Evolutionary conservation across 1,284 basidiomycete species (phyloP).

Genomic region (Omphalotus olearius): DNA sequence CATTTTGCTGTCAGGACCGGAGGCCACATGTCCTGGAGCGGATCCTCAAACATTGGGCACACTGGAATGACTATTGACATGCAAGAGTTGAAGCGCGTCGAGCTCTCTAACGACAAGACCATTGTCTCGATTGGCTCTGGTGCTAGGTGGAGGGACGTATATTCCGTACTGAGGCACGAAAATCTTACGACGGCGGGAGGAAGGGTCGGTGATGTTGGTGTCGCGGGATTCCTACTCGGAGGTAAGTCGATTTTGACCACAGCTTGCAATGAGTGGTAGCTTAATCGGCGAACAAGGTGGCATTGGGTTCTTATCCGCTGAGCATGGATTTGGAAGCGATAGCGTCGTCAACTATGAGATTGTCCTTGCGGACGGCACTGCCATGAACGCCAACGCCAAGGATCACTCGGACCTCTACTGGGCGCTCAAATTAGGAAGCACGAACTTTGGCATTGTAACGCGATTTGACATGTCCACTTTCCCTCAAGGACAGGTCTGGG

Average conservation of each 20-base stretch:
- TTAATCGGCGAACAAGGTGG: conserved; percentile 15
- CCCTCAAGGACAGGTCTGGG: conserved; percentile 19
- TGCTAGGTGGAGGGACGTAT: conserved; percentile 17
- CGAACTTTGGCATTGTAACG: conserved; percentile 22
- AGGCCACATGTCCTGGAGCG: conserved; percentile 17
- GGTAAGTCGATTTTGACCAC: conserved; percentile 17
- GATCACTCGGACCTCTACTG: conserved; percentile 18
- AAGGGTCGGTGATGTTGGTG: conserved; percentile 30
- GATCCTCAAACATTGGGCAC: conserved; percentile 17
- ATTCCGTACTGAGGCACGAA: conserved; percentile 13
- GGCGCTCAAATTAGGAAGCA: conserved; percentile 21
- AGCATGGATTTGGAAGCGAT: conserved; percentile 21
- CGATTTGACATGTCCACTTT: conserved; percentile 21
- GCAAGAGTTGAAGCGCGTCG: conserved; percentile 6
- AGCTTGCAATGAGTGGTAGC: background rate
- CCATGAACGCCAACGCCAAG: conserved; percentile 17
- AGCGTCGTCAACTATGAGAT: conserved; percentile 21
- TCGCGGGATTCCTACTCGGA: conserved; percentile 30
- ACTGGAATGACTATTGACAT: conserved; percentile 19
- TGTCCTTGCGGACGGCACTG: conserved; percentile 19
- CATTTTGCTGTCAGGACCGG: conserved; percentile 17
- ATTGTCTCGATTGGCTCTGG: conserved; percentile 16
- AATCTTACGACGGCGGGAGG: conserved; percentile 28
- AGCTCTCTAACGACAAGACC: conserved; percentile 13
- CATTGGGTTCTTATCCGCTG: conserved; percentile 19